Conservation (phyloP, 169 alveolate species). For the Amoebophrya sp. region DNA sequence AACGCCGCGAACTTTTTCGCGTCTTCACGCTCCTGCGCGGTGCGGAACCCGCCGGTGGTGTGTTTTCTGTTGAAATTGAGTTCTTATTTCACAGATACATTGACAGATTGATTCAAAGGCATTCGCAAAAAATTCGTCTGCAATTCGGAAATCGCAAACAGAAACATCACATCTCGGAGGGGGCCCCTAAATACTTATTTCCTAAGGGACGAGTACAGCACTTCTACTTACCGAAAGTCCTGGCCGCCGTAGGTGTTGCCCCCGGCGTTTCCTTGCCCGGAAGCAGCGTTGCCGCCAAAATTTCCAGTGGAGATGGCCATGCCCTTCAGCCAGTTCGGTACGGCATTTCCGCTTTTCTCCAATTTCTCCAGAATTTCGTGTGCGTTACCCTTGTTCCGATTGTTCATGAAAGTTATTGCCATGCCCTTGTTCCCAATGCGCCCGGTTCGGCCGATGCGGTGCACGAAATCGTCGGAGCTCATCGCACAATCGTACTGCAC, state of each 20-base stretch:
- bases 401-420: neutral
- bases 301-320: neutral
- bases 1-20: neutral
- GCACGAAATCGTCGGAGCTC: neutral
- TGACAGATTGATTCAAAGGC: too few species aligned
- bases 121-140: too few species aligned
- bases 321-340: neutral
- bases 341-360: neutral
- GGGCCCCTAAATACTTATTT: too few species aligned
- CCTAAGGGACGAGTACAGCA: too few species aligned
- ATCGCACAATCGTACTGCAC: neutral
- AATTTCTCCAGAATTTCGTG: neutral
- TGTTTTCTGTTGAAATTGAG: too few species aligned
- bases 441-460: conserved; percentile 17
- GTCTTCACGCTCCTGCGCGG: neutral
- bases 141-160: too few species aligned
- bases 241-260: neutral
- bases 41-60: neutral
- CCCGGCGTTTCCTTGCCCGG: neutral
- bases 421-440: neutral
- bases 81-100: too few species aligned
- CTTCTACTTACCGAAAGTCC: neutral
- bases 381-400: neutral
- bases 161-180: too few species aligned
- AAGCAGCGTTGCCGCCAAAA: neutral